Percentiles rank a stretch among this genome's conserved stretches.
Conservation (phyloP, 169 alveolate genomes). For the Plasmodium cynomolgi region DNA sequence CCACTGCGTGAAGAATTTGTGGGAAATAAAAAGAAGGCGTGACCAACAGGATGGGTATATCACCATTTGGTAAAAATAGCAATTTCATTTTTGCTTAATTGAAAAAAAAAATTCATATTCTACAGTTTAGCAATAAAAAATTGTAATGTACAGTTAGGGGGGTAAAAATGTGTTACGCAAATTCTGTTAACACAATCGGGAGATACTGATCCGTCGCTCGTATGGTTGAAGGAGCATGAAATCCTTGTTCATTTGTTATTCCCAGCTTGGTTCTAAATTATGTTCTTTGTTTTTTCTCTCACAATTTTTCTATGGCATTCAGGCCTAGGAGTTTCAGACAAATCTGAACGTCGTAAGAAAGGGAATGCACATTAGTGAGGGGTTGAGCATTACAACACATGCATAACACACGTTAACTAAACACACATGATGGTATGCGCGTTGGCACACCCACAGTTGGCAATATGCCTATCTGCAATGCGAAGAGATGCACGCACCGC, state of each 20-base stretch:
- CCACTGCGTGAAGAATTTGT: neutral
- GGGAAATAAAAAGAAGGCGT: neutral
- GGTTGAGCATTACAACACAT: constrained; percentile 4
- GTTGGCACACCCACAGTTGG: neutral
- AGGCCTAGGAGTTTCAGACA: constrained; percentile 36
- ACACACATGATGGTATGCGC: neutral
- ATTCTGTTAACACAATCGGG: neutral
- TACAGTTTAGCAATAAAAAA: neutral
- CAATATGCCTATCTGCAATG: neutral
- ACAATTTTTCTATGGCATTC: constrained; percentile 63
- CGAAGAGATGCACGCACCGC: neutral
- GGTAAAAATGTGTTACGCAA: neutral
- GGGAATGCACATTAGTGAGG: neutral
- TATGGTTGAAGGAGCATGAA: neutral
- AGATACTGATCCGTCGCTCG: neutral
- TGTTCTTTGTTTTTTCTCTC: neutral
- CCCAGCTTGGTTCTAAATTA: neutral
- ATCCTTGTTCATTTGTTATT: neutral
- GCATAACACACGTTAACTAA: neutral
- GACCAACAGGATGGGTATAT: neutral
- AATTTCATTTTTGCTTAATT: neutral
- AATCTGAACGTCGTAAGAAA: constrained; percentile 10
- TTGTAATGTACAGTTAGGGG: neutral
- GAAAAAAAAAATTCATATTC: neutral
- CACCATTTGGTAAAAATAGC: neutral